phyloP scores from a whole-genome alignment of 1,139 yeast species.

The Pichia sp. region DNA sequence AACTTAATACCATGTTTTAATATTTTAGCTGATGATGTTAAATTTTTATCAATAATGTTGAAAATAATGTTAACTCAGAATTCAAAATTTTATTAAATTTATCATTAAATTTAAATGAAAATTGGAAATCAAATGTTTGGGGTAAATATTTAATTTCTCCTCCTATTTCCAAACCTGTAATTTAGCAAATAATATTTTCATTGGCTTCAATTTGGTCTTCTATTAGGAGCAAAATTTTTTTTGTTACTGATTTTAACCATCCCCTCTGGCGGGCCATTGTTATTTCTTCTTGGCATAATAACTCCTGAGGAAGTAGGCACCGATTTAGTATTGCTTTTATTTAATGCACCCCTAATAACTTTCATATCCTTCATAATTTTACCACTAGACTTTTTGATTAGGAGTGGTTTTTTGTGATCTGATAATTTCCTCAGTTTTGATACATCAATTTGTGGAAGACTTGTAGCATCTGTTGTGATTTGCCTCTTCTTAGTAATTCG shows the following conservation, averaged over 20 bases:
- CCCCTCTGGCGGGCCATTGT: constrained; percentile 6
- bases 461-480: not conserved
- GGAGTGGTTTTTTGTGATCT: not conserved
- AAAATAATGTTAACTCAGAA: constrained; percentile 23
- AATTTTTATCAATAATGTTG: constrained; percentile 26
- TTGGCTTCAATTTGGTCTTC: not conserved
- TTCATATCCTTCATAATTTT: constrained; percentile 5
- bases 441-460: not conserved
- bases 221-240: constrained; percentile 1
- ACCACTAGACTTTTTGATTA: constrained; percentile 6
- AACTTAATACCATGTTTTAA: constrained; percentile 28
- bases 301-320: constrained; percentile 9
- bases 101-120: too few species aligned
- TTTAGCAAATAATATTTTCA: too few species aligned
- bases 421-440: constrained; percentile 5
- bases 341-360: not conserved
- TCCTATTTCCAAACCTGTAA: too few species aligned
- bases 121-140: constrained; percentile 19
- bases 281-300: constrained; percentile 2
- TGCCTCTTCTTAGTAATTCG: not conserved
- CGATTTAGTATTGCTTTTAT: not conserved
- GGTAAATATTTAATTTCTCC: constrained; percentile 18
- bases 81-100: constrained; percentile 14
- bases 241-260: constrained; percentile 22
- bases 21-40: constrained; percentile 24